These are phyloP conservation scores for Candida tallmaniae DNA, from an alignment of 805 yeast genomes.

Conservation along the genomic window DNA sequence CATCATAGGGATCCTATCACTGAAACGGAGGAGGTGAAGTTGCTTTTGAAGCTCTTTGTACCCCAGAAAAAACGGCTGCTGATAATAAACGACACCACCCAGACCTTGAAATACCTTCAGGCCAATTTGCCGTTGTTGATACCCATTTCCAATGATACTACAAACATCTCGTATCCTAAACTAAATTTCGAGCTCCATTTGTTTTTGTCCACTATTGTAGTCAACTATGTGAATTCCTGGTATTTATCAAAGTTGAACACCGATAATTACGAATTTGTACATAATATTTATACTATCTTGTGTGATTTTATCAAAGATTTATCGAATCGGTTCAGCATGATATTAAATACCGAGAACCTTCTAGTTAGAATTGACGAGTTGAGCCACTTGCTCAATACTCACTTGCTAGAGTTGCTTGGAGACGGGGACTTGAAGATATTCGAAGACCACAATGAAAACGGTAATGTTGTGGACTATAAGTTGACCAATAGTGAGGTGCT, in stretches of 20 bases:
- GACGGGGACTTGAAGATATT: conserved; percentile 12
- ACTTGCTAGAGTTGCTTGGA: conserved; percentile 15
- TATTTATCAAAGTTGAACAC: conserved; percentile 26
- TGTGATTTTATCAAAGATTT: conserved; percentile 19
- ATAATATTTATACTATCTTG: conserved; percentile 19
- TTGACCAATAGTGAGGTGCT: conserved; percentile 9
- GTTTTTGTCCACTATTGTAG: conserved; percentile 27
- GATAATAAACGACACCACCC: conserved; percentile 16
- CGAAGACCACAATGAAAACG: conserved; percentile 7
- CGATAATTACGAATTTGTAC: conserved; percentile 26
- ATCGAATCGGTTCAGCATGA: conserved; percentile 6
- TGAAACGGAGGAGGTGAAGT: conserved; percentile 27
- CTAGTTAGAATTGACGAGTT: conserved; percentile 21
- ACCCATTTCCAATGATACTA: conserved; percentile 13
- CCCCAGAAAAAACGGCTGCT: conserved; percentile 26
- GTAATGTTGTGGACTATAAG: conserved; percentile 4
- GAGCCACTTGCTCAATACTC: conserved; percentile 19
- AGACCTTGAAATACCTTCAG: conserved; percentile 20
- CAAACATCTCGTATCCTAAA: conserved; percentile 12
- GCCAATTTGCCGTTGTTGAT: conserved; percentile 26
- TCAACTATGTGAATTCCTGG: conserved; percentile 22
- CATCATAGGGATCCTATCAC: conserved; percentile 5
- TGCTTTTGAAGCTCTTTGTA: conserved; percentile 29
- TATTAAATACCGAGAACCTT: conserved; percentile 10
- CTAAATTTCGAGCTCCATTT: conserved; percentile 34